Conservation (phyloP, 129 eudicot species). For the Deinandra increscens region DNA sequence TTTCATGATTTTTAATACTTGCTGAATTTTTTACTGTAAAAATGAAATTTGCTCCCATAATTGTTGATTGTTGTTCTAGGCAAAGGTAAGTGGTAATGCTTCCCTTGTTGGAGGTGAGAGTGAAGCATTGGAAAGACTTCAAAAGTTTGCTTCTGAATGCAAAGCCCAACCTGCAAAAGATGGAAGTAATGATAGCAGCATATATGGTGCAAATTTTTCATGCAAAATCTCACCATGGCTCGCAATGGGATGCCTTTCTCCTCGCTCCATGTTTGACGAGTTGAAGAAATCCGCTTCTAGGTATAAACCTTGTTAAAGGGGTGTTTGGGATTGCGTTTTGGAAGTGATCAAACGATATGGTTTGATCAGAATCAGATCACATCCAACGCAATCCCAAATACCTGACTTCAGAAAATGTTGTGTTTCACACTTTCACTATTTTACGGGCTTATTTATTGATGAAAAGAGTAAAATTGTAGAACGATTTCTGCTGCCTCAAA, state of each 20-base stretch:
- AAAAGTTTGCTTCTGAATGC: conserved; percentile 80
- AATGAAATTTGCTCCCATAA: neutral
- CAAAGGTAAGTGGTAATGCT: conserved; percentile 71
- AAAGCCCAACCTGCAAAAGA: conserved; percentile 69
- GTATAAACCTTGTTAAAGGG: conserved; percentile 28
- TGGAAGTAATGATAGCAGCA: conserved; percentile 65
- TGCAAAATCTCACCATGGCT: conserved; percentile 98
- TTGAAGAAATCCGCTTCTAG: conserved; percentile 83
- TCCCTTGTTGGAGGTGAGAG: conserved; percentile 90
- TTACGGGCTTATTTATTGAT: neutral
- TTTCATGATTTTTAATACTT: neutral
- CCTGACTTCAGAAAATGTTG: neutral
- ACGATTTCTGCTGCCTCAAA: conserved; percentile 59
- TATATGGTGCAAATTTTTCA: conserved; percentile 87
- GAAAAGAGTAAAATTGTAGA: conserved; percentile 43
- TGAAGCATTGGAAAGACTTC: conserved; percentile 81
- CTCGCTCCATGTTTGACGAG: conserved; percentile 90
- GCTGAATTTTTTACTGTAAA: neutral
- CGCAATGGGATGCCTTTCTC: conserved; percentile 95
- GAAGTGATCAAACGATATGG: neutral
- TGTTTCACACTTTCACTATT: neutral
- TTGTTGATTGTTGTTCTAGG: conserved; percentile 37
- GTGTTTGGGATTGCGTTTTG: neutral
- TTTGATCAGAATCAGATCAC: neutral
- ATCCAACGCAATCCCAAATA: no score